Evolutionary conservation across 2,329 filamentous ascomycete genomes (phyloP).

Genomic region (Nigrograna mackinnonii): DNA sequence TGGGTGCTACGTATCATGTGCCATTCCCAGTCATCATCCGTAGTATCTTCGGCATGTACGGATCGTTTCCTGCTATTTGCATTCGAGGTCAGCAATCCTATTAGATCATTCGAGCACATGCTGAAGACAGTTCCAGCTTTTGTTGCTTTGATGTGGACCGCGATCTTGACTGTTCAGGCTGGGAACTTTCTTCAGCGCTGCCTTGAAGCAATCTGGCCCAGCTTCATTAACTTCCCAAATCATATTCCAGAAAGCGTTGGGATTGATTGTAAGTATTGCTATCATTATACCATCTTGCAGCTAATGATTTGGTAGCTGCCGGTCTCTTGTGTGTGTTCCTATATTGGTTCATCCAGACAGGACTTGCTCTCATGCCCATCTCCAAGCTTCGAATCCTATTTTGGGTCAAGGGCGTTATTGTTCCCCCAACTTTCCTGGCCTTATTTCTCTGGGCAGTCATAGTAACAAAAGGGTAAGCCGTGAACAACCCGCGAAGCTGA

Average conservation of each 20-base stretch:
- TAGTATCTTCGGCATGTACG: slow-evolving; percentile 50
- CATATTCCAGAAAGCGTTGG: slow-evolving; percentile 36
- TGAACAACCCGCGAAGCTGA: no score
- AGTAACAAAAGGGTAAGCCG: slow-evolving; percentile 47
- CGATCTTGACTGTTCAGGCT: slow-evolving; percentile 52
- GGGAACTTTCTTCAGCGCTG: slow-evolving; percentile 47
- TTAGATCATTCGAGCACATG: neutral
- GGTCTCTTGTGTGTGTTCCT: slow-evolving; percentile 56
- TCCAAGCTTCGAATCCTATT: slow-evolving; percentile 49
- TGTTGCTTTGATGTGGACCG: slow-evolving; percentile 52
- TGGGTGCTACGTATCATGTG: slow-evolving; percentile 43
- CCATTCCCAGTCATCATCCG: slow-evolving; percentile 48
- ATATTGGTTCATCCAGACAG: slow-evolving; percentile 55
- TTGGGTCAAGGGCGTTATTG: slow-evolving; percentile 47
- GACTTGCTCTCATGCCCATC: slow-evolving; percentile 48
- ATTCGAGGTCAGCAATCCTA: slow-evolving; percentile 40
- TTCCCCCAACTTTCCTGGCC: slow-evolving; percentile 48
- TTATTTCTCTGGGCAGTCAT: slow-evolving; percentile 50
- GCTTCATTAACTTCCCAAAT: slow-evolving; percentile 42
- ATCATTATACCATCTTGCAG: neutral
- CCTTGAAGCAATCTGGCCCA: slow-evolving; percentile 48
- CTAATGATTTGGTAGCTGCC: slow-evolving; percentile 37
- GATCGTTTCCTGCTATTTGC: slow-evolving; percentile 49
- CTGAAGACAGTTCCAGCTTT: slow-evolving; percentile 41
- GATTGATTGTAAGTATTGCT: slow-evolving; percentile 25